Percentiles rank a stretch among this genome's conserved stretches.
Evolutionary conservation across 371 early-diverging fungal genomes (phyloP).

Genomic region (Mucor lusitanicus): DNA sequence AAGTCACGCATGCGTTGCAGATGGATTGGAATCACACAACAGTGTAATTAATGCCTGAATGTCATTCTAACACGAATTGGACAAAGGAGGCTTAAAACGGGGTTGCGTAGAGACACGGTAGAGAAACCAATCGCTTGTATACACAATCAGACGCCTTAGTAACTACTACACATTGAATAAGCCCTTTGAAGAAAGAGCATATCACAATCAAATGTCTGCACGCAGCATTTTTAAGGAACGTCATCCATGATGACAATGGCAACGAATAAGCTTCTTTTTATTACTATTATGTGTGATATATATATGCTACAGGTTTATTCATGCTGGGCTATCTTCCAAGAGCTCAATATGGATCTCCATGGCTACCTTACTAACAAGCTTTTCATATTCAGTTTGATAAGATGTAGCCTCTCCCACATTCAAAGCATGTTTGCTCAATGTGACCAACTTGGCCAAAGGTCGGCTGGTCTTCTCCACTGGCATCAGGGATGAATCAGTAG

Average conservation of each 20-base stretch:
- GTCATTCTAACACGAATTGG: too few species aligned
- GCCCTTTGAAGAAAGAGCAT: background rate
- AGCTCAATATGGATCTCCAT: slow-evolving; percentile 19
- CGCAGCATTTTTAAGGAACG: background rate
- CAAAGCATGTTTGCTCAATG: slow-evolving; percentile 24
- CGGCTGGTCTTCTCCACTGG: slow-evolving; percentile 5
- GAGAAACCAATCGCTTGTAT: background rate
- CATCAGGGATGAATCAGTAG: slow-evolving; percentile 15
- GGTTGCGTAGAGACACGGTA: background rate
- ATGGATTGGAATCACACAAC: background rate
- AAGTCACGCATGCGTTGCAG: background rate
- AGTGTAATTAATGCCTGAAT: background rate
- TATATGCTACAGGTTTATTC: background rate
- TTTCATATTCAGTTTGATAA: slow-evolving; percentile 30
- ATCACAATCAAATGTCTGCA: background rate
- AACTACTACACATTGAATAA: background rate
- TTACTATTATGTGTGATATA: background rate
- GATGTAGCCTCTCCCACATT: slow-evolving; percentile 27
- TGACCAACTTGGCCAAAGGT: slow-evolving; percentile 9
- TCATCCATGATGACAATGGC: background rate
- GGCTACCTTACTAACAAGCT: slow-evolving; percentile 25
- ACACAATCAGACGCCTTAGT: background rate
- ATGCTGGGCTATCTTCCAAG: slow-evolving; percentile 5
- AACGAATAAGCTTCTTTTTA: too few species aligned
- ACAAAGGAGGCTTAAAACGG: too few species aligned